phyloP scores from a whole-genome alignment of 2,329 filamentous ascomycete genomes.

The Allantophomopsis lycopodina region DNA sequence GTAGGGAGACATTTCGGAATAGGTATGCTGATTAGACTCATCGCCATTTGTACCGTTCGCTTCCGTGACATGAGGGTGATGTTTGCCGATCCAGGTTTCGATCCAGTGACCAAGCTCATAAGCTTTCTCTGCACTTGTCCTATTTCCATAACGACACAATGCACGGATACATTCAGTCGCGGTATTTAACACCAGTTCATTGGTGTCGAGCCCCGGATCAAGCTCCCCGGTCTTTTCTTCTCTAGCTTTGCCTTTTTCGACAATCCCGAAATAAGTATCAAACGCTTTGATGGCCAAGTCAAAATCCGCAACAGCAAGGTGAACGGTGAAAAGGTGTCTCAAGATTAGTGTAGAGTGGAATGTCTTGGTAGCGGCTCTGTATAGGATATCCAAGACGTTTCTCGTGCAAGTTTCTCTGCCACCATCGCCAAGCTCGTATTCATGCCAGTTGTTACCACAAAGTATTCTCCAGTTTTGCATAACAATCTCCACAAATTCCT shows the following conservation, averaged over 20 bases:
- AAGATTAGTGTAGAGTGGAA: conserved; percentile 90
- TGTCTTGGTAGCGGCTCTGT: conserved; percentile 81
- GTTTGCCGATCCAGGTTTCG: conserved; percentile 60
- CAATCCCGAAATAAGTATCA: conserved; percentile 81
- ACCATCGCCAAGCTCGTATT: conserved; percentile 68
- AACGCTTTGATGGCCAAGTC: conserved; percentile 84
- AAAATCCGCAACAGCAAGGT: conserved; percentile 80
- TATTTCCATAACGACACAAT: conserved; percentile 69
- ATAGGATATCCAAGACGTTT: conserved; percentile 74
- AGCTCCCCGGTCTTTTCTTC: conserved; percentile 63
- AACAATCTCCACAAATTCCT: conserved; percentile 66
- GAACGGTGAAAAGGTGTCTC: conserved; percentile 74
- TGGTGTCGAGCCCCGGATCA: conserved; percentile 63
- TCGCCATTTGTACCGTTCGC: conserved; percentile 8
- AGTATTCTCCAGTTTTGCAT: conserved; percentile 78
- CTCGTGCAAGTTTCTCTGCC: conserved; percentile 65
- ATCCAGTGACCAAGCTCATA: conserved; percentile 56
- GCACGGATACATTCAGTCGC: conserved; percentile 68
- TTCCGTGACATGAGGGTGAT: conserved; percentile 18
- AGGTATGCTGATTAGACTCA: not conserved
- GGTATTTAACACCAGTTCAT: conserved; percentile 63
- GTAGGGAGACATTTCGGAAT: conserved; percentile 33
- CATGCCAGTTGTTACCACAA: conserved; percentile 66
- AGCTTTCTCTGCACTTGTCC: conserved; percentile 66
- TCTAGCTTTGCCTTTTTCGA: conserved; percentile 72